These are phyloP conservation scores for Byssoonygena ceratinophila DNA, from an alignment of 2,329 filamentous ascomycete genomes.

Conservation along the genomic window DNA sequence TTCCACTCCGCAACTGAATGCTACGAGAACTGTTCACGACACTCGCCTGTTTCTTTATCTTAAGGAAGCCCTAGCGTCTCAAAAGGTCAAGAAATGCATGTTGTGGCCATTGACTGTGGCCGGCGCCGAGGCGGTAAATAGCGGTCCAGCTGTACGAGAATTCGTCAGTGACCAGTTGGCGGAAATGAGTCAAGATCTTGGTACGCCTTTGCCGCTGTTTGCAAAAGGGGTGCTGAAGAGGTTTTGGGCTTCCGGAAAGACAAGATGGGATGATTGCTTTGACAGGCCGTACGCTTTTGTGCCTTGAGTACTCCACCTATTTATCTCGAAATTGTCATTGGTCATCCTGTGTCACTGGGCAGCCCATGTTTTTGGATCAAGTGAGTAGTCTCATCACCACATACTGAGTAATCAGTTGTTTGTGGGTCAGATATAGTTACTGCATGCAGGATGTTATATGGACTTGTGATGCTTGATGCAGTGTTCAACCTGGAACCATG, in stretches of 20 bases:
- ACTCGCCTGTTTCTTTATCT: background rate
- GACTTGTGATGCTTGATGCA: no score
- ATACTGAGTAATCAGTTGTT: no score
- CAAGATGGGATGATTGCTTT: conserved; percentile 6
- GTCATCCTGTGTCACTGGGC: no score
- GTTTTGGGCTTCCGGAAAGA: conserved; percentile 1
- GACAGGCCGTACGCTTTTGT: conserved; percentile 1
- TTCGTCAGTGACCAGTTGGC: background rate
- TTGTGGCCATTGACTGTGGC: conserved; percentile 3
- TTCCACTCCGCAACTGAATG: background rate
- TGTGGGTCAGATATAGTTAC: no score
- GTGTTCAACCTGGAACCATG: no score
- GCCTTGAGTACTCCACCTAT: background rate
- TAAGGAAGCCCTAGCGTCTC: background rate
- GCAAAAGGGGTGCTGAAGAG: background rate
- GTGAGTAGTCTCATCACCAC: no score
- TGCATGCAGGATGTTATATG: no score
- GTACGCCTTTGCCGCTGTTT: background rate
- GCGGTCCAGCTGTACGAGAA: background rate
- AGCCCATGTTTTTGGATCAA: no score
- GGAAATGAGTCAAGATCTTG: conserved; percentile 1
- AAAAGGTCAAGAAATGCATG: background rate
- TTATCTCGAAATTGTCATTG: no score
- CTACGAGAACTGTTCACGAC: background rate
- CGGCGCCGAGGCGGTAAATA: conserved; percentile 2